Evolutionary conservation across 2,329 filamentous ascomycete species (phyloP), one percentile per base, ranked within the genome.

Genomic region (Eutypa lata): DNA sequence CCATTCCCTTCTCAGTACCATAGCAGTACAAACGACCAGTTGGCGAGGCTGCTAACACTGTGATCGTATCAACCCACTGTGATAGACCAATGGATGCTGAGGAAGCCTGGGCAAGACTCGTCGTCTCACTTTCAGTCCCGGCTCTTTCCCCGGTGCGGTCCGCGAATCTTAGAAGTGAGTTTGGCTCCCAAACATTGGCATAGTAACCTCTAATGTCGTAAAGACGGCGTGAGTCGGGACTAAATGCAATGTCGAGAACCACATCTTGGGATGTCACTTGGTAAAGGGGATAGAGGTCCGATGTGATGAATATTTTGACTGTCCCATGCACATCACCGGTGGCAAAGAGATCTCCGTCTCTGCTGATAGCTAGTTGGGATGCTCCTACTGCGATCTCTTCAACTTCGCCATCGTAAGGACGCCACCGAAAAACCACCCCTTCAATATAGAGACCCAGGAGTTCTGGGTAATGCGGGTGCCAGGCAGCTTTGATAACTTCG

Each of bases 381-480:
- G 62, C 65, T 8, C 57, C 58, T 2, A 56, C 57, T 8, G 51
- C 21, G 14, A 63, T 37, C 43, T 64, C 65, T n/a, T 65, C 57
- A 14, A 54, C 48, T 18, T 68, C 59, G 40, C 60, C 61, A 5
- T 65, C 61, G 22, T 68, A 61, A 7, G 66, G 66, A 46, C 64
- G 52, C 70, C 68, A 73, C 55, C 68, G 71, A 54, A 73, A 72
- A 3, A 74, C 46, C 7, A 59, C 42, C 0, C 69, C 70, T 49
- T 66, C 67, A 16, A 62, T 58, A 47, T 68, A 64, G 7, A 71
- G 37, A 3, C 70, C 71, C 7, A 71, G 45, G 4, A 73, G 40
- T 47, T 69, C 60, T 8, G 58, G 58, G 7, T 28, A 53, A 13
- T 61, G 50, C 1, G 68, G 67, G 53, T 68, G 62, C 67, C 66